phyloP scores from a whole-genome alignment of 2,329 filamentous ascomycete species.

The Talaromyces sp. region DNA sequence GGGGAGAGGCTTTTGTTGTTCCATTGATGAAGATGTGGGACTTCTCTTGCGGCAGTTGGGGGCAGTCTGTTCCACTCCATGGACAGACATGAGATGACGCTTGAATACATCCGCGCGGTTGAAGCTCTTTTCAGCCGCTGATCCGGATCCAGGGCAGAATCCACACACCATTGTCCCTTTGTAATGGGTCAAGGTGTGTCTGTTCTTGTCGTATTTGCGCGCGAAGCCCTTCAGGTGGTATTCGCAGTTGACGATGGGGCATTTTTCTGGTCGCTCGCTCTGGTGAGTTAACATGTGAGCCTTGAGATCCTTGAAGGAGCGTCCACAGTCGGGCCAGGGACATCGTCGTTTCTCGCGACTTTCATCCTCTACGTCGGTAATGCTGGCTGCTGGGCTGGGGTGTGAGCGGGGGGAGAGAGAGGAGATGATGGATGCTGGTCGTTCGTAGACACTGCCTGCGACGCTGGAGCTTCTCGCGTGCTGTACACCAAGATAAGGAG shows the following conservation, averaged over 20 bases:
- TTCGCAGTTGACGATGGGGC: constrained; percentile 85
- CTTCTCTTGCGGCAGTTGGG: constrained; percentile 84
- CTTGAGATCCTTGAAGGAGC: constrained; percentile 84
- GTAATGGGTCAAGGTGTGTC: constrained; percentile 91
- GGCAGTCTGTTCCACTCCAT: constrained; percentile 87
- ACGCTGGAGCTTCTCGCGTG: constrained; percentile 1
- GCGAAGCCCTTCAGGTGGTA: constrained; percentile 92
- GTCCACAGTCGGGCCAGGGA: constrained; percentile 78
- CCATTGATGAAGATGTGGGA: constrained; percentile 36
- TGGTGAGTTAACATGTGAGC: constrained; percentile 95
- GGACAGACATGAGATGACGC: constrained; percentile 83
- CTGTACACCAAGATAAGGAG: constrained; percentile 60
- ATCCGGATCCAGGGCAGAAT: constrained; percentile 86
- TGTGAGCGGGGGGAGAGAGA: constrained; percentile 63
- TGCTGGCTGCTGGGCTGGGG: constrained; percentile 58
- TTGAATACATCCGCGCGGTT: constrained; percentile 96
- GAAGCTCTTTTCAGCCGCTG: constrained; percentile 88
- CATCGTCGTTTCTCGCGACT: constrained; percentile 63
- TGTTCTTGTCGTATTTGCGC: constrained; percentile 93
- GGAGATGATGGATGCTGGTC: constrained; percentile 67
- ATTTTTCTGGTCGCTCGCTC: constrained; percentile 87
- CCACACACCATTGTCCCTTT: constrained; percentile 97
- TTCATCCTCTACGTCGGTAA: constrained; percentile 62
- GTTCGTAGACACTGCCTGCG: constrained; percentile 32
- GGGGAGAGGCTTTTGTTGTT: constrained; percentile 58